phyloP scores from a whole-genome alignment of 164 flowering plant genomes.

The Umbellularia californica region DNA sequence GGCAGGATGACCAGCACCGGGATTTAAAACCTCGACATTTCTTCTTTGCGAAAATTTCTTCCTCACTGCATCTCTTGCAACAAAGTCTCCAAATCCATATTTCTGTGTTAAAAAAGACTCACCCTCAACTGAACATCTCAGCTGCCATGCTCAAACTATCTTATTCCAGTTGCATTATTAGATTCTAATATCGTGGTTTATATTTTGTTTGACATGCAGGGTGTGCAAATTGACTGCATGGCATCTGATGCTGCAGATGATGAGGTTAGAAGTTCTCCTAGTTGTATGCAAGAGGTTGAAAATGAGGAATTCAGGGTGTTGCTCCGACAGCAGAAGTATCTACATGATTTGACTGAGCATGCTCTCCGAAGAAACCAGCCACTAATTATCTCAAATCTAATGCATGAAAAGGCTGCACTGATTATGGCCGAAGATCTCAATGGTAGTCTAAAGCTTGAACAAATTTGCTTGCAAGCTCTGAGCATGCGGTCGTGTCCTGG shows the following conservation, averaged over 20 bases:
- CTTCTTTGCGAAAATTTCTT: too few species aligned
- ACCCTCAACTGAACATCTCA: too few species aligned
- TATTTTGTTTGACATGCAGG: slow-evolving; percentile 38
- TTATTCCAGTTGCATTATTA: too few species aligned
- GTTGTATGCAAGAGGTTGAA: slow-evolving; percentile 33
- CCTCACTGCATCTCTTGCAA: too few species aligned
- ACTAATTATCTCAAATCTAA: slow-evolving; percentile 58
- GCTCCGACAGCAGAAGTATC: slow-evolving; percentile 59
- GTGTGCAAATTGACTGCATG: slow-evolving; percentile 68
- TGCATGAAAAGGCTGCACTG: slow-evolving; percentile 59
- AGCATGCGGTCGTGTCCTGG: slow-evolving; percentile 46
- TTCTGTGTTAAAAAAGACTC: too few species aligned
- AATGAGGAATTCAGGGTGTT: slow-evolving; percentile 44
- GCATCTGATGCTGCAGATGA: slow-evolving; percentile 32
- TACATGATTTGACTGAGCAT: slow-evolving; percentile 62
- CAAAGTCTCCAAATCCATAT: too few species aligned
- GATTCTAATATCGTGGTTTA: background rate
- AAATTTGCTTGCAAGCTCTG: slow-evolving; percentile 68
- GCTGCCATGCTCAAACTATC: too few species aligned
- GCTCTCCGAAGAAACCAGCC: slow-evolving; percentile 88
- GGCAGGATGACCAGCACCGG: too few species aligned
- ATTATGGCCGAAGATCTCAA: slow-evolving; percentile 41
- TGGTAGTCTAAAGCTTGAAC: slow-evolving; percentile 56
- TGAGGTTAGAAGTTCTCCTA: slow-evolving; percentile 33
- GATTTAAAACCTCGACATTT: too few species aligned